Conservation (phyloP, 305 asterid species). For the Solanum hybrid region DNA sequence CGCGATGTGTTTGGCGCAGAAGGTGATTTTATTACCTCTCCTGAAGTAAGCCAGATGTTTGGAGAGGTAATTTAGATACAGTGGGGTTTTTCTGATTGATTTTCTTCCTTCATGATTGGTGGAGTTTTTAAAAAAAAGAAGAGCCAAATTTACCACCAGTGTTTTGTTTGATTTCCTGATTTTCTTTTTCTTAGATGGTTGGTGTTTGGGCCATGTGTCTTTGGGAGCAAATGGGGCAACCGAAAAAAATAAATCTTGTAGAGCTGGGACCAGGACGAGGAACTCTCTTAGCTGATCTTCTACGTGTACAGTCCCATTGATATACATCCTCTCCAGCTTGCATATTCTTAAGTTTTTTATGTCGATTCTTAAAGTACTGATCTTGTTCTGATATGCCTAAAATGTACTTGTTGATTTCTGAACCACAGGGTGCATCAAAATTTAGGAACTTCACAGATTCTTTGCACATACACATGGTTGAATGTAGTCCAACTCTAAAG, state of each 20-base stretch:
- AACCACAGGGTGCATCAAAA: conserved; percentile 55
- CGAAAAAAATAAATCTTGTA: conserved; percentile 60
- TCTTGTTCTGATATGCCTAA: not conserved
- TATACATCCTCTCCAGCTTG: not conserved
- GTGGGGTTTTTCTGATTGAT: not conserved
- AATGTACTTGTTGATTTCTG: not conserved
- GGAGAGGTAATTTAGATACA: conserved; percentile 59
- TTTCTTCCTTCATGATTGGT: not conserved
- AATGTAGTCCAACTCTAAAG: conserved; percentile 76
- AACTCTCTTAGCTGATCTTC: conserved; percentile 85
- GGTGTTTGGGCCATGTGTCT: conserved; percentile 91
- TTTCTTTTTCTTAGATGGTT: conserved; percentile 44
- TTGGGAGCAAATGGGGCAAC: conserved; percentile 96
- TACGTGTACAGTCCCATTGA: conserved; percentile 44
- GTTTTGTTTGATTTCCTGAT: conserved; percentile 2
- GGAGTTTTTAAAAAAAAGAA: not conserved
- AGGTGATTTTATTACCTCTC: conserved; percentile 90
- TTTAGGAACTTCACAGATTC: conserved; percentile 58
- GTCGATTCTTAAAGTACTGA: not conserved
- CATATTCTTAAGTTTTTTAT: not conserved
- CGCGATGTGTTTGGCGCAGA: conserved; percentile 83
- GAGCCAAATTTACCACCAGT: not conserved
- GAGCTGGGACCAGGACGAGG: conserved; percentile 98
- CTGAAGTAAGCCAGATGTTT: conserved; percentile 98
- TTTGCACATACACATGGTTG: conserved; percentile 73